Evolutionary conservation across 1,139 yeast genomes (phyloP).

Genomic region (Casaregolazyma suthepensis): DNA sequence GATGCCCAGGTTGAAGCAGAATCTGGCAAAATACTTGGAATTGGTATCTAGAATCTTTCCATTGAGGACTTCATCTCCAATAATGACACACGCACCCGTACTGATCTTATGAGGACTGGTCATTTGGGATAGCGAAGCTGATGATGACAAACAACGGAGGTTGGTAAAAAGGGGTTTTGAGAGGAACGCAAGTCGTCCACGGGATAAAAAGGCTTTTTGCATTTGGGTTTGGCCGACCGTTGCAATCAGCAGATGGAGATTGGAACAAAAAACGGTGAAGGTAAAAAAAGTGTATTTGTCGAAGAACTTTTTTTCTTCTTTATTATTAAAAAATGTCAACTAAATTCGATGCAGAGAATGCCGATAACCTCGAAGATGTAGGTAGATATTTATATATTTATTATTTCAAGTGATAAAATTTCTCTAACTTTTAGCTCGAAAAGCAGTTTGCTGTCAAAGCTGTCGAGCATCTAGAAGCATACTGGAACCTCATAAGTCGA

Average conservation of each 20-base stretch:
- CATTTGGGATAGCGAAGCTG: not conserved
- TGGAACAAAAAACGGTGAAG: not conserved
- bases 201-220: not conserved
- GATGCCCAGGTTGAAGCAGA: constrained; percentile 60
- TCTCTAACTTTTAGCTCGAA: constrained; percentile 49
- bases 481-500: constrained; percentile 73
- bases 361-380: constrained; percentile 54
- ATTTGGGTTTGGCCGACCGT: not conserved
- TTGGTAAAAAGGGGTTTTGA: not conserved
- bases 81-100: constrained; percentile 47
- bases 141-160: not conserved
- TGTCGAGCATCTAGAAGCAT: constrained; percentile 85
- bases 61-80: constrained; percentile 83
- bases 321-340: constrained; percentile 15
- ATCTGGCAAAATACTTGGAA: constrained; percentile 62
- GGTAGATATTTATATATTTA: constrained; percentile 7
- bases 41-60: constrained; percentile 84
- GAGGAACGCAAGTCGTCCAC: not conserved
- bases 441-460: constrained; percentile 98
- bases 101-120: constrained; percentile 9
- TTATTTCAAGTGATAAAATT: no score
- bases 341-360: constrained; percentile 49
- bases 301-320: not conserved
- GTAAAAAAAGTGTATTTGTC: not conserved
- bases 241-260: not conserved